Base-by-base conservation (phyloP, 148 eudicot species). In the Fagopyrum esculentum region DNA sequence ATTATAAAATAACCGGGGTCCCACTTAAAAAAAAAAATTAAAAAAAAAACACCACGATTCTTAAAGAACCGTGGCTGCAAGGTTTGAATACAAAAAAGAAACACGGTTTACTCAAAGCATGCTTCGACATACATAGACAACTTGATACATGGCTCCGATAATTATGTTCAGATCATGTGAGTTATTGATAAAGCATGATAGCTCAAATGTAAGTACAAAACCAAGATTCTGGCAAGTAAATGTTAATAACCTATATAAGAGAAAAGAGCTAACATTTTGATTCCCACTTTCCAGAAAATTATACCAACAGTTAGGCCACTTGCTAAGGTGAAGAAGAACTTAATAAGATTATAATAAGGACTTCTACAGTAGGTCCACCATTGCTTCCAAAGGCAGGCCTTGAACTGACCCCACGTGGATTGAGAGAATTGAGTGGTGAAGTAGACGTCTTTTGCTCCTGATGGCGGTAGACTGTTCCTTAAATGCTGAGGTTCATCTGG, bases 111-210 rank as follows among this genome's bases (percentile, higher is more conserved):
- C 26, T 22, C 26, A 22, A 22, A 22, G 26, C 26, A 22, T 22
- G 26, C 26, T 22, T 22, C 26, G 26, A 93, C 90, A 46, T 89
- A 87, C 40, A 93, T 73, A 22, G 15, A 89, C 88, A 9, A 90
- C 81, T 51, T 90, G 82, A 63, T 90, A 93, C 96, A 93, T 90
- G 73, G 98, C 96, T 63, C 98, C 96, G 8, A 90, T 87, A 74
- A 87, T 83, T 45, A 81, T 86, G 26, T 83, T 82, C 35, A 93
- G 79, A 77, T 89, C 92, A 76, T 71, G 80, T 8, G 89, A 79
- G 72, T 71, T 84, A 2, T 82, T 78, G 81, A 93, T 91, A 81
- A 46, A 35, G 7, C 6, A 30, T 40, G 10, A 17, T 5, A 12
- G 47, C 47, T 68, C 17, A 16, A 5, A 30, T 30, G 71, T 68